Evolutionary conservation across 2,329 filamentous ascomycete species (phyloP).

Genomic region (Lojkania enalia): DNA sequence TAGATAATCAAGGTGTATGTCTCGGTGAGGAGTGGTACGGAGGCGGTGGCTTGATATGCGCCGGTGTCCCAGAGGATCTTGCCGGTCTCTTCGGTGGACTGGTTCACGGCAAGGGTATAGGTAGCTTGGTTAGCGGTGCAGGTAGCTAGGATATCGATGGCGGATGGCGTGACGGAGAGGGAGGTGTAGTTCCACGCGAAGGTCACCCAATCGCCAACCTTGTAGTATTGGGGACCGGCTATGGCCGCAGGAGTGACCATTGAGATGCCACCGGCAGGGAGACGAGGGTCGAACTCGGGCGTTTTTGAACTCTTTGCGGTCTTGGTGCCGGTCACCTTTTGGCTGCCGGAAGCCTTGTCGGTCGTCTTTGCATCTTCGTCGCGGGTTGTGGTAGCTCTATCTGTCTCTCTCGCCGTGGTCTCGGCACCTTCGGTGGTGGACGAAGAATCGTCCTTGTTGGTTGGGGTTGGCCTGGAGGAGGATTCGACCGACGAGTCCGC

Average conservation of each 20-base stretch:
- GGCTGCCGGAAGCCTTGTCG: conserved; percentile 22
- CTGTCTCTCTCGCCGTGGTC: conserved; percentile 15
- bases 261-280: conserved; percentile 61
- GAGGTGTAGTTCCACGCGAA: conserved; percentile 73
- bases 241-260: conserved; percentile 62
- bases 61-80: conserved; percentile 64
- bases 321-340: conserved; percentile 19
- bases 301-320: conserved; percentile 25
- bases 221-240: conserved; percentile 62
- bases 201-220: conserved; percentile 64
- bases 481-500: conserved; percentile 13
- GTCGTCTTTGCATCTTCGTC: conserved; percentile 18
- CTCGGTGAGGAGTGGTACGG: conserved; percentile 56
- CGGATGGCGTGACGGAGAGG: conserved; percentile 60
- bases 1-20: conserved; percentile 67
- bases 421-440: conserved; percentile 15
- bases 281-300: conserved; percentile 54
- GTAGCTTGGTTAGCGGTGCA: conserved; percentile 62
- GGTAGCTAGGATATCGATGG: conserved; percentile 64
- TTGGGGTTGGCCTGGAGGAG: conserved; percentile 12
- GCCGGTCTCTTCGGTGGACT: conserved; percentile 53
- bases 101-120: conserved; percentile 65
- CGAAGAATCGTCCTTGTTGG: conserved; percentile 9
- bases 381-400: conserved; percentile 8
- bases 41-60: conserved; percentile 48